These are phyloP conservation scores for Sporopachydermia quercuum DNA, from an alignment of 805 yeast species.

Conservation along the genomic window DNA sequence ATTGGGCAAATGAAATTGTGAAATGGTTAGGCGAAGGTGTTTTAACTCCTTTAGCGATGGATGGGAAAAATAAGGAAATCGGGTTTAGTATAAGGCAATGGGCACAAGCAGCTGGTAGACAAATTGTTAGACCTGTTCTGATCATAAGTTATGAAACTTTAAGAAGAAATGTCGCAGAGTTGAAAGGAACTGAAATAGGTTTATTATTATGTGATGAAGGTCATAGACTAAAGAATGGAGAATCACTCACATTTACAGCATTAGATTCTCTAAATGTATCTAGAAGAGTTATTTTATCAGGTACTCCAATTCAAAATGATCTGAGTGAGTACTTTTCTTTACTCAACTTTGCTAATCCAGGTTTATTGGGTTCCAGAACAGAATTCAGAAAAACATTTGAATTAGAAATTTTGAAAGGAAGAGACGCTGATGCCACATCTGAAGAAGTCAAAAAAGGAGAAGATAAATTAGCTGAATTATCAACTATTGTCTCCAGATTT, in stretches of 20 bases:
- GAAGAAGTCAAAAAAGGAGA: slow-evolving; percentile 59
- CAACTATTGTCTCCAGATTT: slow-evolving; percentile 68
- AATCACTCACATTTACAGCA: slow-evolving; percentile 80
- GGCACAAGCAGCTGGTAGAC: slow-evolving; percentile 80
- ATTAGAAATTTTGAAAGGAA: slow-evolving; percentile 59
- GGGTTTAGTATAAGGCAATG: slow-evolving; percentile 58
- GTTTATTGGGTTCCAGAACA: slow-evolving; percentile 66
- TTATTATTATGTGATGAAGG: slow-evolving; percentile 79
- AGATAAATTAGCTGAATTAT: slow-evolving; percentile 49
- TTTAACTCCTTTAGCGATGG: slow-evolving; percentile 76
- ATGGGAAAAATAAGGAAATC: slow-evolving; percentile 68
- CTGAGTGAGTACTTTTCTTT: slow-evolving; percentile 78
- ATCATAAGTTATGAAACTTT: slow-evolving; percentile 91
- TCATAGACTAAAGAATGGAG: slow-evolving; percentile 75
- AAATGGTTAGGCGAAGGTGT: slow-evolving; percentile 96
- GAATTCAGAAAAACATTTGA: slow-evolving; percentile 84
- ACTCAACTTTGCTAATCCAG: slow-evolving; percentile 88
- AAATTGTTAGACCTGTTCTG: slow-evolving; percentile 82
- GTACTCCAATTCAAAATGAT: slow-evolving; percentile 96
- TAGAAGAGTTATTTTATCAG: slow-evolving; percentile 83
- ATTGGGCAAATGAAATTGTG: slow-evolving; percentile 93
- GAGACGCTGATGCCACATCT: slow-evolving; percentile 85
- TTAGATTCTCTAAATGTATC: slow-evolving; percentile 71
- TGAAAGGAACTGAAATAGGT: slow-evolving; percentile 71
- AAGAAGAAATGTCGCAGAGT: slow-evolving; percentile 65